These are phyloP conservation scores for Phyllosticta citribraziliensis DNA, from an alignment of 2,329 filamentous ascomycete genomes.

Conservation along the genomic window DNA sequence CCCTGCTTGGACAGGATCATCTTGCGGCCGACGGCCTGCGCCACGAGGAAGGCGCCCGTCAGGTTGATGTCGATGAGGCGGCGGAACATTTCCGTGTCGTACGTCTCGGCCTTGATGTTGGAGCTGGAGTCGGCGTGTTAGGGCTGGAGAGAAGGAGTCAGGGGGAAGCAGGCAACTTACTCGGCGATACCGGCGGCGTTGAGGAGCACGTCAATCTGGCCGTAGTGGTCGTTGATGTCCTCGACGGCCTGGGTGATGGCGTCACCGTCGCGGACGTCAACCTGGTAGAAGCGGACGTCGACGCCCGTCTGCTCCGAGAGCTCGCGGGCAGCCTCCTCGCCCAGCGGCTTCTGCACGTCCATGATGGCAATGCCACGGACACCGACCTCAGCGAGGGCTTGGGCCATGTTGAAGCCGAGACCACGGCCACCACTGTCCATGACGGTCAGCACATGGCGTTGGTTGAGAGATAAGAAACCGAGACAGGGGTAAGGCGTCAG, in stretches of 20 bases:
- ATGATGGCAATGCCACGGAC: conserved; percentile 65
- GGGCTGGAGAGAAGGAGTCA: too few relatives aligned
- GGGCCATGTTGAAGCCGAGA: conserved; percentile 70
- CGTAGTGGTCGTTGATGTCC: conserved; percentile 55
- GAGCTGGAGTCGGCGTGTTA: conserved; percentile 36
- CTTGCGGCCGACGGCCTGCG: conserved; percentile 41
- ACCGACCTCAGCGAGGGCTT: conserved; percentile 66
- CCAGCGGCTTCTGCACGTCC: conserved; percentile 66
- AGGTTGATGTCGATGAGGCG: conserved; percentile 75
- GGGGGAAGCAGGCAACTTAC: conserved; percentile 27
- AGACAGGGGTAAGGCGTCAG: background rate
- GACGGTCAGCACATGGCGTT: conserved; percentile 1
- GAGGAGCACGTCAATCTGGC: conserved; percentile 64
- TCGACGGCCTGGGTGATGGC: conserved; percentile 62
- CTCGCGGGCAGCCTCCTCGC: conserved; percentile 58
- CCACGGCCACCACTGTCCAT: conserved; percentile 57
- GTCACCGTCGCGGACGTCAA: conserved; percentile 63
- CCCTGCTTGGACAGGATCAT: conserved; percentile 66
- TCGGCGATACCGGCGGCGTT: conserved; percentile 74
- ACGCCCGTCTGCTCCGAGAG: conserved; percentile 64
- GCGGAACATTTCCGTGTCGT: conserved; percentile 67
- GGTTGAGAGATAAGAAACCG: conserved; percentile 17
- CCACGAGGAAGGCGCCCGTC: conserved; percentile 67
- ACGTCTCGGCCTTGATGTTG: conserved; percentile 73
- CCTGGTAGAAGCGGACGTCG: conserved; percentile 67